These are phyloP conservation scores for Laburnicola sp. DNA, from an alignment of 2,329 filamentous ascomycete species.

Conservation along the genomic window DNA sequence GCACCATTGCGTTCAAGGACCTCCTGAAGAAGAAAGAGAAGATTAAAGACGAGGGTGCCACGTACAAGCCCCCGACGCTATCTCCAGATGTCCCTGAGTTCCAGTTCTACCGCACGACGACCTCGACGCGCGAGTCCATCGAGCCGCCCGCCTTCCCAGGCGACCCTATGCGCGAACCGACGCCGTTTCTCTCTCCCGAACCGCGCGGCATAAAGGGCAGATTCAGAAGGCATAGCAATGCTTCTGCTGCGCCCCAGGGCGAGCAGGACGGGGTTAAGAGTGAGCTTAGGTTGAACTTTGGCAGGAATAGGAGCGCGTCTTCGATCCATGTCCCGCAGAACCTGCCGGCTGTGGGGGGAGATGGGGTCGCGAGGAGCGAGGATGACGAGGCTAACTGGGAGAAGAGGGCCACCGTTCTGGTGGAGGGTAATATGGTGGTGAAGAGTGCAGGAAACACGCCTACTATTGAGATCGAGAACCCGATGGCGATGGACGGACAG, in stretches of 20 bases:
- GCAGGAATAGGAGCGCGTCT: slow-evolving; percentile 55
- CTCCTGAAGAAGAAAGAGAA: slow-evolving; percentile 67
- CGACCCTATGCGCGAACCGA: slow-evolving; percentile 38
- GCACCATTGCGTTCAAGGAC: slow-evolving; percentile 62
- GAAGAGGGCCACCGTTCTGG: slow-evolving; percentile 86
- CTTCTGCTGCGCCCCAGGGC: slow-evolving; percentile 21
- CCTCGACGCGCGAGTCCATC: slow-evolving; percentile 76
- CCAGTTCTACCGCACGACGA: slow-evolving; percentile 83
- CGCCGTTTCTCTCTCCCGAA: slow-evolving; percentile 32
- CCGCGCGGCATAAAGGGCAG: slow-evolving; percentile 32
- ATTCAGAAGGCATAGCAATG: slow-evolving; percentile 42
- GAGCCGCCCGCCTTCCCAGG: slow-evolving; percentile 64
- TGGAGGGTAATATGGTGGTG: slow-evolving; percentile 57
- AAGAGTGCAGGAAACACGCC: slow-evolving; percentile 41
- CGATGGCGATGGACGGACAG: slow-evolving; percentile 14
- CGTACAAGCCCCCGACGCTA: slow-evolving; percentile 25
- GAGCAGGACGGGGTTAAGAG: slow-evolving; percentile 17
- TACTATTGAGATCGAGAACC: slow-evolving; percentile 25
- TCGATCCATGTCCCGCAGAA: slow-evolving; percentile 77
- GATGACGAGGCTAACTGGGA: slow-evolving; percentile 75
- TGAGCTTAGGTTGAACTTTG: slow-evolving; percentile 63
- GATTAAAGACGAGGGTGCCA: slow-evolving; percentile 45
- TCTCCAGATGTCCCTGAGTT: slow-evolving; percentile 60
- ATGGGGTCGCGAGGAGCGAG: slow-evolving; percentile 46
- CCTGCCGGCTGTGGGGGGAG: slow-evolving; percentile 71